A percentile compares a stretch with the other conserved stretches of the same genome.
Evolutionary conservation across 495 filamentous ascomycete species (phyloP).

Genomic region (Durotheca rogersii): DNA sequence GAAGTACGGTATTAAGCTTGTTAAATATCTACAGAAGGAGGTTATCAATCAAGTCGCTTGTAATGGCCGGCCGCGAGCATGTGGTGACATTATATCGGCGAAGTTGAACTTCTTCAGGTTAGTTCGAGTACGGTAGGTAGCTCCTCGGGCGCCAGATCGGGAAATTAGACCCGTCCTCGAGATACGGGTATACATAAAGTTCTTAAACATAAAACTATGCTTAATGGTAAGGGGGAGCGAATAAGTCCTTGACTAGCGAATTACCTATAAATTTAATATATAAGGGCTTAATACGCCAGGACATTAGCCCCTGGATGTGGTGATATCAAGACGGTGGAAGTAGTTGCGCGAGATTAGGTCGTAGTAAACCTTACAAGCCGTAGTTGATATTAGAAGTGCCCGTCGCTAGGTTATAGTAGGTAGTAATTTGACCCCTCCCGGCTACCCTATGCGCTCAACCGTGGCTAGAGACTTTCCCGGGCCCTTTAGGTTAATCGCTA

Average conservation of each 20-base stretch:
- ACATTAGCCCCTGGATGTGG: conserved; percentile 15
- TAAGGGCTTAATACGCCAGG: conserved; percentile 1
- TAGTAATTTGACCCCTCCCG: conserved; percentile 50
- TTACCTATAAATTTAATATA: conserved; percentile 27
- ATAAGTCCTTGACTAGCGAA: conserved; percentile 15
- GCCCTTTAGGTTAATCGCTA: conserved; percentile 50
- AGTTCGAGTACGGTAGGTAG: conserved; percentile 46
- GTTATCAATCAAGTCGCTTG: conserved; percentile 42
- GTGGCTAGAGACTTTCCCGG: conserved; percentile 44
- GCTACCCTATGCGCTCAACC: conserved; percentile 41
- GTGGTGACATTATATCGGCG: conserved; percentile 32
- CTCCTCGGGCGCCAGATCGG: conserved; percentile 46
- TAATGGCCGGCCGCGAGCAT: conserved; percentile 36
- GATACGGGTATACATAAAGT: conserved; percentile 43
- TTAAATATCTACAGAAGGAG: conserved; percentile 29
- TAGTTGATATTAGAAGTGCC: conserved; percentile 46
- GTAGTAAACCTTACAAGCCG: conserved; percentile 47
- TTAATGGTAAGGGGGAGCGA: conserved; percentile 28
- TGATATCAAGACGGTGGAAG: conserved; percentile 43
- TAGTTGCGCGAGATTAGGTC: conserved; percentile 31
- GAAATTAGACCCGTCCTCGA: conserved; percentile 44
- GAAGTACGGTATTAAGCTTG: conserved; percentile 17
- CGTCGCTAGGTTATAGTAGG: conserved; percentile 47
- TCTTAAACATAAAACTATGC: conserved; percentile 24
- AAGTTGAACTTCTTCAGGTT: conserved; percentile 43